A percentile compares a stretch with the other conserved stretches of the same genome.
Evolutionary conservation across 805 yeast species (phyloP).

Genomic region (Sungouiella blattae): DNA sequence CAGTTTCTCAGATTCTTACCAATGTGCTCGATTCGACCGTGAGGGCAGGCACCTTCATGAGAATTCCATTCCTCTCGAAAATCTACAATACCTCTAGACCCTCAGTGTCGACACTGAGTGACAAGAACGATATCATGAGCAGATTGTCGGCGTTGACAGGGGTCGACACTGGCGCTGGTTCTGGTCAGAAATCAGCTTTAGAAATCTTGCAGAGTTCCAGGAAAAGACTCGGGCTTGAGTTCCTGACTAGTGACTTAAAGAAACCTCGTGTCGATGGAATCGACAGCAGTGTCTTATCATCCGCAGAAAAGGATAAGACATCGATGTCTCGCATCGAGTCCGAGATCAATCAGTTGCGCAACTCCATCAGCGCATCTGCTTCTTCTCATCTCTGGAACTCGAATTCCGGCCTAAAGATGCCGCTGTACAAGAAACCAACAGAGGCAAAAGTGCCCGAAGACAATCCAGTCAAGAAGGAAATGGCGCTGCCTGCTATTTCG

Average conservation of each 20-base stretch:
- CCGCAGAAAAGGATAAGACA: conserved; percentile 1
- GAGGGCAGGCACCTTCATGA: conserved; percentile 8
- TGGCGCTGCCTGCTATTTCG: not conserved
- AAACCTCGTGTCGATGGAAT: not conserved
- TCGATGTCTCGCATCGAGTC: conserved; percentile 3
- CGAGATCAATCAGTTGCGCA: conserved; percentile 2
- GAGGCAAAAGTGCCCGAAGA: not conserved
- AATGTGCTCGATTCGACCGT: conserved; percentile 10
- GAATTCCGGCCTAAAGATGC: conserved; percentile 12
- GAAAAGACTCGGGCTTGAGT: conserved; percentile 5
- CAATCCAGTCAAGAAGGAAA: not conserved
- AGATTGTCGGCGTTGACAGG: not conserved
- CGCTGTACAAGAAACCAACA: conserved; percentile 12
- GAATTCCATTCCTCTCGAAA: conserved; percentile 12
- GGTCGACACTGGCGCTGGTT: not conserved
- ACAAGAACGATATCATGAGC: not conserved
- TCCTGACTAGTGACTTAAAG: conserved; percentile 3
- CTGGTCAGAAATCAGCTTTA: conserved; percentile 1
- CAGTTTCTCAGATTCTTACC: conserved; percentile 9
- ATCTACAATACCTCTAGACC: not conserved
- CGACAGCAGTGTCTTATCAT: no score
- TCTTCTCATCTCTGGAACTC: conserved; percentile 4
- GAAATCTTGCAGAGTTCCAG: conserved; percentile 2
- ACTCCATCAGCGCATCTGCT: conserved; percentile 2
- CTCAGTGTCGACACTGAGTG: not conserved